Evolutionary conservation across 805 yeast species (phyloP), one percentile per base, ranked within the genome.

Genomic region (Candida qinlingensis): DNA sequence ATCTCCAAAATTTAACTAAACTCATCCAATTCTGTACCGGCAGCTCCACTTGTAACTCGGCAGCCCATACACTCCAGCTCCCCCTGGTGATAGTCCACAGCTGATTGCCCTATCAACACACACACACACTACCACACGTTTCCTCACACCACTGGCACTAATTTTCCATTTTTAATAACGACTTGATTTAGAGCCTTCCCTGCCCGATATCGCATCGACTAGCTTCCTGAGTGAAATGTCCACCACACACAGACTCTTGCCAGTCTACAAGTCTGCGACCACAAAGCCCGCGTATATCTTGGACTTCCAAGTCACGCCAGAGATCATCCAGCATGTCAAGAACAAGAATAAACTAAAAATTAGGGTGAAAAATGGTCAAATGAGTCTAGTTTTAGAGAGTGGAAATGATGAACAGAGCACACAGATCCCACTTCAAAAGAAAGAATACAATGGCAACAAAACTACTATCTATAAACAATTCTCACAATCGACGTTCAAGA

Each of bases 391-490:
- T 37, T 37, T 60, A 4, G 53, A 51, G 4, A 29, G 29, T 12
- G 29, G 36, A 30, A 39, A 33, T 27, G 42, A 7, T 31, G 34
- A 11, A 8, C 11, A 31, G 11, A 31, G 34, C 34, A 8, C 8
- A 31, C 31, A 8, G 54, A 45, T 31, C 13, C 37, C 2, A n/a
- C 54, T 3, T 39, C 47, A 39, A 28, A 51, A 7, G 58, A 56
- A 8, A n/a, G 27, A 29, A 11, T 7, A n/a, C 28, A n/a, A 34
- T 7, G 45, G 30, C 33, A 37, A 29, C 9, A n/a, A 19, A 9
- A 33, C 38, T 9, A 49, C 47, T 30, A 42, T 63, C 5, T 62
- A 53, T 46, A 56, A 54, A 39, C 60, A 59, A 44, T 52, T 60
- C 31, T 54, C 61, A 5, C 45, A 39, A 12, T 44, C 58, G 1